Evolutionary conservation across 495 filamentous ascomycete species (phyloP).

Genomic region (Penicillium diatomitis): DNA sequence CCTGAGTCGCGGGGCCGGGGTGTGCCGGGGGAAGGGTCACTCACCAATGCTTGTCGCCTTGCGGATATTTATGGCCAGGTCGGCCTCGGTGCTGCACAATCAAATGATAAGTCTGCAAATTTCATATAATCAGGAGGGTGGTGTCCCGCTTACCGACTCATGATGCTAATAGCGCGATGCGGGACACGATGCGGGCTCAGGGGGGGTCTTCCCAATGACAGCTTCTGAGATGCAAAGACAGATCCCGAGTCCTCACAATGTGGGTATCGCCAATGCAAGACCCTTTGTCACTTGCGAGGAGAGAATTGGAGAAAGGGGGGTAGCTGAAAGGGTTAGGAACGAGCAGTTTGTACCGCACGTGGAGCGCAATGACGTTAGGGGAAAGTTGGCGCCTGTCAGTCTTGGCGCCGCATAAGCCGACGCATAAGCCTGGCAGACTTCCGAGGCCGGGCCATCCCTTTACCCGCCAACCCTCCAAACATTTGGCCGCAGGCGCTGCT

Average conservation of each 20-base stretch:
- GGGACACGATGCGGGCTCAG: slow-evolving; percentile 8
- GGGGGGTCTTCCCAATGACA: slow-evolving; percentile 14
- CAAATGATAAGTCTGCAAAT: slow-evolving; percentile 11
- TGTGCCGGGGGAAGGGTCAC: slow-evolving; percentile 9
- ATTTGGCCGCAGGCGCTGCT: too few species aligned
- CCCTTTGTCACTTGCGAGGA: slow-evolving; percentile 11
- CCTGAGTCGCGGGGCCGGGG: not conserved
- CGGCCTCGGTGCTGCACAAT: slow-evolving; percentile 68
- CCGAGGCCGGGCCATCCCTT: slow-evolving; percentile 4
- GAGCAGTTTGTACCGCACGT: slow-evolving; percentile 8
- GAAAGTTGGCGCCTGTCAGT: slow-evolving; percentile 33
- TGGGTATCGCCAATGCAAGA: slow-evolving; percentile 1
- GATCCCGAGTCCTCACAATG: slow-evolving; percentile 19
- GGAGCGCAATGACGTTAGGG: slow-evolving; percentile 30
- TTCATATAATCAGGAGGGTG: not conserved
- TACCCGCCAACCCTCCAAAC: not conserved
- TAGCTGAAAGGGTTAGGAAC: not conserved
- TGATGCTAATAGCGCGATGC: slow-evolving; percentile 19
- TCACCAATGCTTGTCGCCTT: slow-evolving; percentile 86
- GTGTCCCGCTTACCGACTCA: slow-evolving; percentile 36
- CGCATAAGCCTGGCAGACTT: slow-evolving; percentile 15
- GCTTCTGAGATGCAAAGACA: slow-evolving; percentile 12
- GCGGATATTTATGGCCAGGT: slow-evolving; percentile 89
- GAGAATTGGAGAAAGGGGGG: not conserved
- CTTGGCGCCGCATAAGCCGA: slow-evolving; percentile 25